These are phyloP conservation scores for Colletotrichum ledebouriae DNA, from an alignment of 2,329 filamentous ascomycete species.

Conservation along the genomic window DNA sequence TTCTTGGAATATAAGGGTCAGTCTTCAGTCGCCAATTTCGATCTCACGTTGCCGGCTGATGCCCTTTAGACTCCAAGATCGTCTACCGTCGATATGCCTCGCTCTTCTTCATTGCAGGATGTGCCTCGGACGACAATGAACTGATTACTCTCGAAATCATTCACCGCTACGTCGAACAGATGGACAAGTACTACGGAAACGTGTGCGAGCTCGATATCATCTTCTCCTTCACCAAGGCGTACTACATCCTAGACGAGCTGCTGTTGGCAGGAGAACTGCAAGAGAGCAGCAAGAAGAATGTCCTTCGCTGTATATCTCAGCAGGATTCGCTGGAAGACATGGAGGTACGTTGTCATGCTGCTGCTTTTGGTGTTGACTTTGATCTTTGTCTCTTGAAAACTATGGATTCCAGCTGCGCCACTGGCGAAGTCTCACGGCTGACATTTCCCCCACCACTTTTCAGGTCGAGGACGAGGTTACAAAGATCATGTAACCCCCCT, in stretches of 20 bases:
- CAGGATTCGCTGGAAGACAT: constrained; percentile 98
- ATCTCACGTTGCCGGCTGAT: constrained; percentile 14
- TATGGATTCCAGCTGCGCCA: constrained; percentile 32
- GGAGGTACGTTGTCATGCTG: constrained; percentile 80
- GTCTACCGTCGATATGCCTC: constrained; percentile 99
- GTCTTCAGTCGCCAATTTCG: constrained; percentile 9
- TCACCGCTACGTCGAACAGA: constrained; percentile 99
- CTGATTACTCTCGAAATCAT: constrained; percentile 98
- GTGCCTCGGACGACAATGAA: constrained; percentile 97
- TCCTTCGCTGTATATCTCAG: constrained; percentile 93
- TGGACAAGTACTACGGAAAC: constrained; percentile 99
- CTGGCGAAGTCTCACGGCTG: constrained; percentile 53
- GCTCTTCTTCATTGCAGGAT: constrained; percentile 98
- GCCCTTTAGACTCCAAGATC: constrained; percentile 86
- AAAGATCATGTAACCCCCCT: constrained; percentile 81
- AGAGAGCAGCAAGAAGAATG: constrained; percentile 99
- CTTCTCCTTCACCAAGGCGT: constrained; percentile 99
- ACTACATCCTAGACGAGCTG: constrained; percentile 98
- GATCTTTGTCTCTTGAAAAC: constrained; percentile 14
- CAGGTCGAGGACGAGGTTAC: constrained; percentile 93
- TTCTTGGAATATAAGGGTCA: constrained; percentile 99
- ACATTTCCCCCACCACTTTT: constrained; percentile 59
- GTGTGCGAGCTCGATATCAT: constrained; percentile 99
- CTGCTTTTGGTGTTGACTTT: constrained; percentile 5
- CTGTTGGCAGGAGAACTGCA: constrained; percentile 96